Conservation (phyloP, 108 stramenopile genomes). For the Cyclotella kingstonii region DNA sequence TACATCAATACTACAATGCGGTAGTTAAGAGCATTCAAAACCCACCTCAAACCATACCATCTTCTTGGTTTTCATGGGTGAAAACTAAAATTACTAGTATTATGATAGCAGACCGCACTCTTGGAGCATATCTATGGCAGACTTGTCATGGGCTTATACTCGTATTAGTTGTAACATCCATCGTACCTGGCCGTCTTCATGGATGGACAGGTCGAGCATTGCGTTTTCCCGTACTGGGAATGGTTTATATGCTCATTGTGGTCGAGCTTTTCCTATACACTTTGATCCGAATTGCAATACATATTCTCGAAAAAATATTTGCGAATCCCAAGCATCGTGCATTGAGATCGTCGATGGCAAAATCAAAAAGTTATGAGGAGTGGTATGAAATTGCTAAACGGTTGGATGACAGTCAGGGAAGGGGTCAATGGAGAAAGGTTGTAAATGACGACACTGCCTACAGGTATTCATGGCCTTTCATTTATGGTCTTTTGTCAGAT, state of each 20-base stretch:
- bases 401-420: conserved; percentile 74
- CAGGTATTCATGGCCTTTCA: conserved; percentile 82
- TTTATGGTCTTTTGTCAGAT: conserved; percentile 63
- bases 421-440: conserved; percentile 58
- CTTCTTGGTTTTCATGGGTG: conserved; percentile 35
- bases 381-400: conserved; percentile 68
- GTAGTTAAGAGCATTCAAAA: conserved; percentile 6
- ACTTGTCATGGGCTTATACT: conserved; percentile 66
- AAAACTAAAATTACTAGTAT: conserved; percentile 38
- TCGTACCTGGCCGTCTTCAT: conserved; percentile 75
- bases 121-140: conserved; percentile 68
- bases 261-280: conserved; percentile 74
- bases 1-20: conserved; percentile 31
- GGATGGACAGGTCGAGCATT: conserved; percentile 59
- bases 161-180: conserved; percentile 46
- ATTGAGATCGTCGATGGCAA: conserved; percentile 52
- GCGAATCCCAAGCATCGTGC: conserved; percentile 72
- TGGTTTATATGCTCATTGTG: conserved; percentile 69
- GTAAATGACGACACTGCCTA: conserved; percentile 60
- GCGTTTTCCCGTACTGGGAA: conserved; percentile 75
- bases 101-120: conserved; percentile 71
- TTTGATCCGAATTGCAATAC: conserved; percentile 65
- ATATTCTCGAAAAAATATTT: conserved; percentile 58
- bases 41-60: conserved; percentile 22
- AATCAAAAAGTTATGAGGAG: conserved; percentile 60